These are phyloP conservation scores for Stachybotrys echinatus DNA, from an alignment of 2,329 filamentous ascomycete genomes.

Conservation along the genomic window DNA sequence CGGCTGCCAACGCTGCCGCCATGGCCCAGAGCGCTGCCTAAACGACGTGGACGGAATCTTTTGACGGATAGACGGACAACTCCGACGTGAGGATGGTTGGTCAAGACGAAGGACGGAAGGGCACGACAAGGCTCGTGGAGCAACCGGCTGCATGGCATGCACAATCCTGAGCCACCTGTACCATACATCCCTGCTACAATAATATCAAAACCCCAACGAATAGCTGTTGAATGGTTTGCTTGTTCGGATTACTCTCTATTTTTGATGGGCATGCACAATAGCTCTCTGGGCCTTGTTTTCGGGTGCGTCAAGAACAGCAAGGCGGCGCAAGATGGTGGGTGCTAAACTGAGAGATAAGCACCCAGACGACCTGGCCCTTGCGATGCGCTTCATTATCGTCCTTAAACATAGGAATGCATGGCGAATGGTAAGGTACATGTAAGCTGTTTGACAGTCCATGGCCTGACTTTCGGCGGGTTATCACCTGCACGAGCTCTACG, in stretches of 20 bases:
- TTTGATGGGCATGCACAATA: no score
- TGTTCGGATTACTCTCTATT: no score
- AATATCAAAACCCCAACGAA: slow-evolving; percentile 13
- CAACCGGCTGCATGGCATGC: slow-evolving; percentile 12
- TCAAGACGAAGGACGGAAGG: slow-evolving; percentile 11
- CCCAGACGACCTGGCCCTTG: neutral
- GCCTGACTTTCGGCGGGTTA: neutral
- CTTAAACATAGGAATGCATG: no score
- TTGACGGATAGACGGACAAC: neutral
- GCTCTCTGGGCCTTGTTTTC: no score
- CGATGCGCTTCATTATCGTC: no score
- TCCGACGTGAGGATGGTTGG: slow-evolving; percentile 3
- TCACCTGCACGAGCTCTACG: neutral
- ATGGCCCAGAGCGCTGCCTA: slow-evolving; percentile 32
- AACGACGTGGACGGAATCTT: no score
- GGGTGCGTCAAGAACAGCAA: no score
- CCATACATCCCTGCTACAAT: slow-evolving; percentile 26
- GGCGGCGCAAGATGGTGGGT: no score
- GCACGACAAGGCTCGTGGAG: slow-evolving; percentile 12
- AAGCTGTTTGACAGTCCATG: no score
- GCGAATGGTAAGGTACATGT: no score
- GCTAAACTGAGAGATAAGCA: neutral
- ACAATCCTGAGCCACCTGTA: slow-evolving; percentile 21
- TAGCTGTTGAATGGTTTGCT: slow-evolving; percentile 11
- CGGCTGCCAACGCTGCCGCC: slow-evolving; percentile 43